phyloP scores from a whole-genome alignment of 257 asterid genomes.

The Apocynum venetum region DNA sequence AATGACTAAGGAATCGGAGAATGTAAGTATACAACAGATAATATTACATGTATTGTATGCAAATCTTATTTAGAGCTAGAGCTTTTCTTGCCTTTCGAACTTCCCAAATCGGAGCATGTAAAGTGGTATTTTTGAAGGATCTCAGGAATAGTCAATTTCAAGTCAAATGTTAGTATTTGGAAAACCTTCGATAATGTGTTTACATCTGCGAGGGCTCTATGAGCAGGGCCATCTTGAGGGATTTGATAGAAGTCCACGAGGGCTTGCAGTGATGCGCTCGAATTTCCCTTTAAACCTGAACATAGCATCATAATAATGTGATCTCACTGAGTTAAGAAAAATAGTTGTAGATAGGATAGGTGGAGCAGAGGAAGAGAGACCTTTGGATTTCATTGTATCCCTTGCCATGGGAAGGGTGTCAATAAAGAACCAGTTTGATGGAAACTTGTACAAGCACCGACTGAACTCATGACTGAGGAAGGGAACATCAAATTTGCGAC shows the following conservation, averaged over 20 bases:
- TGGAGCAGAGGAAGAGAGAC: slow-evolving; percentile 23
- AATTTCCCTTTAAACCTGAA: slow-evolving; percentile 48
- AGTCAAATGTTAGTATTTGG: slow-evolving; percentile 58
- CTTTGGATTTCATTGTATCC: slow-evolving; percentile 53
- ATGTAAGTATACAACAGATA: slow-evolving; percentile 1
- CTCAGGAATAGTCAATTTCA: slow-evolving; percentile 46
- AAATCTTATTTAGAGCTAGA: slow-evolving; percentile 3
- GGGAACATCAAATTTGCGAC: slow-evolving; percentile 71
- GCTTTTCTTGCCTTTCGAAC: slow-evolving; percentile 32
- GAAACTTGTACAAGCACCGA: slow-evolving; percentile 67
- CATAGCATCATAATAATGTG: slow-evolving; percentile 6
- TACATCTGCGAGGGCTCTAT: slow-evolving; percentile 83
- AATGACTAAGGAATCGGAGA: neutral
- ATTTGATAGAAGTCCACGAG: slow-evolving; percentile 54
- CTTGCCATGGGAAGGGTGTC: slow-evolving; percentile 85
- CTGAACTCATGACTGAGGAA: slow-evolving; percentile 64
- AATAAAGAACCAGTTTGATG: slow-evolving; percentile 58
- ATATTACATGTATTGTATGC: neutral
- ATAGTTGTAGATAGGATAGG: neutral
- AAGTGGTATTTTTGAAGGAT: slow-evolving; percentile 50
- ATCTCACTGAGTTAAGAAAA: neutral
- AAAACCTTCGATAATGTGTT: slow-evolving; percentile 58
- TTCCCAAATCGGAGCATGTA: slow-evolving; percentile 26
- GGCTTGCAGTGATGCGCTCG: slow-evolving; percentile 46
- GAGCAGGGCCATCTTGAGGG: slow-evolving; percentile 60